Evolutionary conservation across 768 basidiomycete species (phyloP), one percentile per base, ranked within the genome.

Genomic region (Lactifluus piperatus): DNA sequence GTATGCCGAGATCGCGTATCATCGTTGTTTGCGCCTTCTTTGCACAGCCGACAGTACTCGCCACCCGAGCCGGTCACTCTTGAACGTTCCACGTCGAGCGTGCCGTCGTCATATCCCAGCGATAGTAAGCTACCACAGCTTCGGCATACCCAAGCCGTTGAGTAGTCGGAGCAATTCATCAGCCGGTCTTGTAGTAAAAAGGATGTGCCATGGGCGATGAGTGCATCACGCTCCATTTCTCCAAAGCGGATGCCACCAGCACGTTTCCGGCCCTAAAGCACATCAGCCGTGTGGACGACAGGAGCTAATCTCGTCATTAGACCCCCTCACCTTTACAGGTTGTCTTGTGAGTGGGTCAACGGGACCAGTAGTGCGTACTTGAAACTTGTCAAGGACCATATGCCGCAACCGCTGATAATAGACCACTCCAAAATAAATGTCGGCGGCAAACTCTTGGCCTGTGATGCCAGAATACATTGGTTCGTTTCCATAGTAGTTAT

Each of bases 391-490:
- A 64, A 95, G 79, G 58, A 99, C 97, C 97, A 99, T 98, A 79
- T 99, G 97, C 65, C 97, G 86, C 58, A 99, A 79, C 54, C 97
- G 88, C 70, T 99, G 97, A 72, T 99, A 99, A 75, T 98, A 99
- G 57, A 99, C 95, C 39, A 97, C 87, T 20, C 97, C 97, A 64
- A 98, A 82, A 73, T 98, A 99, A 68, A 99, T 99, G 71, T 99
- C 97, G 7, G 97, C 97, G 43, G 90, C 86, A 72, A 99, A 99
- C 74, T 99, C 97, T 73, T 98, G 83, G 16, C 97, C 97, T 7
- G 97, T 98, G 70, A 99, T 97, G 24, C 97, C 97, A 57, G 95
- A 97, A 72, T 99, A 99, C 97, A 99, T 99, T 5, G 97, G 94
- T 71, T 99, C 97, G 74, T 97, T 97, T 14, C 97, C 97, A 70